Percentiles rank a stretch among this genome's conserved stretches.
phyloP scores from a whole-genome alignment of 768 basidiomycete genomes.

The Xerocomus potaroensis region DNA sequence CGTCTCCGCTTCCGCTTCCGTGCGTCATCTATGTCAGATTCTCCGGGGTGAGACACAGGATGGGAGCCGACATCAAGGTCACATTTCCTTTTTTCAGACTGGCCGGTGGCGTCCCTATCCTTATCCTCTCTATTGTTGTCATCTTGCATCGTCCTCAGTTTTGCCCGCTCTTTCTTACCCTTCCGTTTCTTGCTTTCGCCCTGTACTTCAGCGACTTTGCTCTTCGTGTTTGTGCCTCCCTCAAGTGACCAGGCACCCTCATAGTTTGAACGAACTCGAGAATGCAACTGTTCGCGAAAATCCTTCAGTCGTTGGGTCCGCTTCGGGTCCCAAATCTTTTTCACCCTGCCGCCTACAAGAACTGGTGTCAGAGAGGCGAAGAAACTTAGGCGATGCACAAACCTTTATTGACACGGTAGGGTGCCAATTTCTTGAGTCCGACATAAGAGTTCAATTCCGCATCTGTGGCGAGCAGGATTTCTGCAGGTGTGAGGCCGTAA shows the following conservation, averaged over 20 bases:
- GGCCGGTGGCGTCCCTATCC: neutral
- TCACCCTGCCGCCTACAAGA: conserved; percentile 22
- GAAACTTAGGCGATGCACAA: conserved; percentile 6
- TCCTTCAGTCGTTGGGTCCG: conserved; percentile 66
- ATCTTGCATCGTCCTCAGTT: conserved; percentile 35
- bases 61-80: conserved; percentile 10
- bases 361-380: neutral
- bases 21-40: conserved; percentile 8
- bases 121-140: conserved; percentile 8
- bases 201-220: conserved; percentile 8
- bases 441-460: conserved; percentile 90
- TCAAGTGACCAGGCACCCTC: conserved; percentile 20
- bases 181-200: conserved; percentile 53
- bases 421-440: conserved; percentile 85
- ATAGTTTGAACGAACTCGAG: conserved; percentile 31
- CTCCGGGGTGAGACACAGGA: conserved; percentile 9
- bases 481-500: conserved; percentile 73
- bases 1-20: conserved; percentile 39
- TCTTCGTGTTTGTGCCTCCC: neutral
- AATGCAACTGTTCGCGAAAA: conserved; percentile 58
- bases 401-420: conserved; percentile 64
- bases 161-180: conserved; percentile 67
- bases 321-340: conserved; percentile 52
- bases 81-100: conserved; percentile 15
- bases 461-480: conserved; percentile 90